Base-by-base conservation (phyloP, 305 asterid species). In the Fraxinus albicans region DNA sequence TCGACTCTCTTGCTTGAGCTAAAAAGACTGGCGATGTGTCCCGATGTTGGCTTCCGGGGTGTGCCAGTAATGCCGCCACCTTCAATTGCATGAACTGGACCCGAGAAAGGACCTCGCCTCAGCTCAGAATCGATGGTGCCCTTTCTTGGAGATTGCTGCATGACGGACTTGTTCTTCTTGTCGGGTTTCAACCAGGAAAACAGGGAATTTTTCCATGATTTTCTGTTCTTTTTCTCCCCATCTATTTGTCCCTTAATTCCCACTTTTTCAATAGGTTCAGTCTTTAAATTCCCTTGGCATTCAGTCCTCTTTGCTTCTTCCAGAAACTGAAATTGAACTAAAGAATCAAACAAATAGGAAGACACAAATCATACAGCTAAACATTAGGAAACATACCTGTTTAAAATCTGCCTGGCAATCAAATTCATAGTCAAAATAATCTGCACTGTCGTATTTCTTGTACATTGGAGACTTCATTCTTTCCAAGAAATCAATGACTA, bases 101-200 rank as follows among this genome's bases (percentile, higher is more conserved):
- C 97, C 2, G 96, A 92, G 53, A 87, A 83, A 9, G 82, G 83
- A 7, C 89, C 89, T 19, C 87, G 86, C 78, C 83, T 86, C 15
- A 74, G 80, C 79, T 86, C 88, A 33, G 80, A 69, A 77, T 78
- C 36, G 2, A 25, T 2, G 10, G 89, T 36, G 21, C 82, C 85
- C 1, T 82, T 84, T 29, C 27, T 58, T 4, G 84, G 77, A 70
- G 76, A 17, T 85, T 77, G 88, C 40, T 77, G 89, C 40, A 33
- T 77, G 38, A n/a, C 27, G 44, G 78, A 72, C 83, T 86, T 79
- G 80, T 74, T 83, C 86, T 85, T 95, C 89, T 84, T 91, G 83
- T 88, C 92, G 23, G 77, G 79, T 81, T 81, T 94, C 77, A 91
- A 70, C 98, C 99, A 94, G 8, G 92, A 89, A 86, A 94, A 89